Evolutionary conservation across 176 grass and related monocot genomes (phyloP).

Genomic region (Puya raimondii): DNA sequence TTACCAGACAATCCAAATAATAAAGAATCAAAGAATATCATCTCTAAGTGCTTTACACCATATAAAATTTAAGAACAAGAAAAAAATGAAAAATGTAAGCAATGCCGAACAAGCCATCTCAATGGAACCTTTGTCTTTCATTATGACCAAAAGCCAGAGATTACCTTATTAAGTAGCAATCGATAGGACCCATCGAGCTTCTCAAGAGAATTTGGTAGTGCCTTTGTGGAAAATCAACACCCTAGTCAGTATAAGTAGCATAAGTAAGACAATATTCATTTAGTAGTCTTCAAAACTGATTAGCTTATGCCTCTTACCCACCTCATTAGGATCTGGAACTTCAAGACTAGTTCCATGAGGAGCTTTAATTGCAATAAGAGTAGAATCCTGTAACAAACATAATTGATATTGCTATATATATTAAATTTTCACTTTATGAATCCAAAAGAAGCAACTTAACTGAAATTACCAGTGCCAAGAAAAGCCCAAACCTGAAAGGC

Average conservation of each 20-base stretch:
- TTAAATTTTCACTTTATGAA: not conserved
- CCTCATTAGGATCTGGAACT: slow-evolving; percentile 76
- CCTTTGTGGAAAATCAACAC: slow-evolving; percentile 43
- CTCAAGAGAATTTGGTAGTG: slow-evolving; percentile 68
- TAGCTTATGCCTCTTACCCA: slow-evolving; percentile 18
- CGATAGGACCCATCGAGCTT: slow-evolving; percentile 78
- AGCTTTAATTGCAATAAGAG: slow-evolving; percentile 69
- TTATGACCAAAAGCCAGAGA: not conserved
- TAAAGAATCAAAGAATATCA: slow-evolving; percentile 3
- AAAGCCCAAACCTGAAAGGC: slow-evolving; percentile 50
- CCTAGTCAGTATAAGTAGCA: slow-evolving; percentile 24
- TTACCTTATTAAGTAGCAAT: slow-evolving; percentile 79
- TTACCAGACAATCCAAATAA: not conserved
- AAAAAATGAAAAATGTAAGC: not conserved
- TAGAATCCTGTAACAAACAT: slow-evolving; percentile 49
- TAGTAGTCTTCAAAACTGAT: not conserved
- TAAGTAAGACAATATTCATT: not conserved
- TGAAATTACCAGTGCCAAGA: not conserved
- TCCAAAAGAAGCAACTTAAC: slow-evolving; percentile 21
- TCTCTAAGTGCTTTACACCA: not conserved
- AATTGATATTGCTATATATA: slow-evolving; percentile 16
- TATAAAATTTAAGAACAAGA: slow-evolving; percentile 15
- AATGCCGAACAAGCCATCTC: not conserved
- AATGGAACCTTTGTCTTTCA: not conserved
- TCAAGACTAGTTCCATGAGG: slow-evolving; percentile 84